phyloP scores from a whole-genome alignment of 768 basidiomycete species.

The Boletus vinaceobasis region DNA sequence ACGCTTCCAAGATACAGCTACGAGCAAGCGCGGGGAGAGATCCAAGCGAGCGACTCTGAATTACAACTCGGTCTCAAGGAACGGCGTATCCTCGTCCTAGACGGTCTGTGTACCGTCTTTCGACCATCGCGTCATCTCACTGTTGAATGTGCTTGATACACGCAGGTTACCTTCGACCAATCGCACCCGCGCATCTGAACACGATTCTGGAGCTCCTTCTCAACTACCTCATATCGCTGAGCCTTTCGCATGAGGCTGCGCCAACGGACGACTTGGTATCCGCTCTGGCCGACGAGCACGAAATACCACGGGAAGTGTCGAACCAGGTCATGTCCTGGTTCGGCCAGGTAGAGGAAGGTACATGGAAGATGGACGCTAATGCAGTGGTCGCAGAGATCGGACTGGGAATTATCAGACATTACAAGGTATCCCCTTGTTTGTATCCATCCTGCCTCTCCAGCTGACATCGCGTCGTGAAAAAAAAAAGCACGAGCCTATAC shows the following conservation, averaged over 20 bases:
- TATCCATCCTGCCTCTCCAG: neutral
- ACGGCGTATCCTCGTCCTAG: slow-evolving; percentile 68
- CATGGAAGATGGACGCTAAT: slow-evolving; percentile 65
- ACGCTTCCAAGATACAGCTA: slow-evolving; percentile 47
- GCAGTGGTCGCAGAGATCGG: slow-evolving; percentile 74
- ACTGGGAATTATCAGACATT: slow-evolving; percentile 60
- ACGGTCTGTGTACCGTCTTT: slow-evolving; percentile 41
- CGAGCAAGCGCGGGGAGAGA: slow-evolving; percentile 54
- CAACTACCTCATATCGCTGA: slow-evolving; percentile 64
- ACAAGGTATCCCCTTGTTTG: slow-evolving; percentile 42
- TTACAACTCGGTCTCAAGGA: slow-evolving; percentile 60
- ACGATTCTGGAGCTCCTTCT: slow-evolving; percentile 74
- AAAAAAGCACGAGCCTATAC: slow-evolving; percentile 56
- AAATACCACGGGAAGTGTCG: slow-evolving; percentile 57
- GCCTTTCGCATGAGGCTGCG: slow-evolving; percentile 48
- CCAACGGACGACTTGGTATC: slow-evolving; percentile 57
- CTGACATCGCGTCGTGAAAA: neutral
- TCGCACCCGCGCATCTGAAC: slow-evolving; percentile 62
- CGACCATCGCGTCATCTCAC: neutral
- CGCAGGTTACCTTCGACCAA: slow-evolving; percentile 69
- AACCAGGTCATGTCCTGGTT: slow-evolving; percentile 82
- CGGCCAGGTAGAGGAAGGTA: slow-evolving; percentile 51
- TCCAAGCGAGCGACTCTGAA: slow-evolving; percentile 84
- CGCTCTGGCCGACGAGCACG: slow-evolving; percentile 69
- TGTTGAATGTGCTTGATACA: neutral